Evolutionary conservation across 257 asterid genomes (phyloP).

Genomic region (Nicotiana sylvestris): DNA sequence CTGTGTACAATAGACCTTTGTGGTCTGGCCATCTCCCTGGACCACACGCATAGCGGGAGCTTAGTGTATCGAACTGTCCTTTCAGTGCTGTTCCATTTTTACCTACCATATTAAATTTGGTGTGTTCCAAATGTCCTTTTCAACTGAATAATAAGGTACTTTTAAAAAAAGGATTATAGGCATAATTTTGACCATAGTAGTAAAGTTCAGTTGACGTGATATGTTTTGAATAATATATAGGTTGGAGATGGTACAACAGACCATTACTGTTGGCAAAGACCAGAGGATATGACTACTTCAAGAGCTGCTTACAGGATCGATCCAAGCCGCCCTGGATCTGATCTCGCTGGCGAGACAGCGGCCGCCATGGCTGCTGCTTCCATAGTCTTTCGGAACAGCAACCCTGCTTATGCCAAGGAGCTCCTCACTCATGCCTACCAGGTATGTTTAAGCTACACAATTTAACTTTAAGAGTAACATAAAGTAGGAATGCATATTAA

Average conservation of each 20-base stretch:
- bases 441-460: slow-evolving; percentile 28
- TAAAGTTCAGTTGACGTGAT: not conserved
- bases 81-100: not conserved
- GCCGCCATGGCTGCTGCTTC: slow-evolving; percentile 98
- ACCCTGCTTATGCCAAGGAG: slow-evolving; percentile 59
- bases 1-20: too few species aligned
- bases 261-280: slow-evolving; percentile 94
- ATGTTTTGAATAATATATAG: slow-evolving; percentile 27
- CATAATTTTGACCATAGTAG: not conserved
- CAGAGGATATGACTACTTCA: slow-evolving; percentile 93
- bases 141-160: not conserved
- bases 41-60: accelerated
- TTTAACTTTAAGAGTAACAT: not conserved
- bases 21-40: too few species aligned
- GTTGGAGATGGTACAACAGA: slow-evolving; percentile 95
- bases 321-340: slow-evolving; percentile 79
- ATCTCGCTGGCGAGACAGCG: slow-evolving; percentile 94
- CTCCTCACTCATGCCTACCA: slow-evolving; percentile 74
- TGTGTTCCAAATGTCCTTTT: not conserved
- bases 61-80: too few species aligned
- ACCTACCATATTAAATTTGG: not conserved
- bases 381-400: slow-evolving; percentile 61
- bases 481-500: not conserved
- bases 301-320: slow-evolving; percentile 75
- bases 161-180: not conserved